phyloP scores from a whole-genome alignment of 1,284 basidiomycete genomes.

The Clitocybe nebularis region DNA sequence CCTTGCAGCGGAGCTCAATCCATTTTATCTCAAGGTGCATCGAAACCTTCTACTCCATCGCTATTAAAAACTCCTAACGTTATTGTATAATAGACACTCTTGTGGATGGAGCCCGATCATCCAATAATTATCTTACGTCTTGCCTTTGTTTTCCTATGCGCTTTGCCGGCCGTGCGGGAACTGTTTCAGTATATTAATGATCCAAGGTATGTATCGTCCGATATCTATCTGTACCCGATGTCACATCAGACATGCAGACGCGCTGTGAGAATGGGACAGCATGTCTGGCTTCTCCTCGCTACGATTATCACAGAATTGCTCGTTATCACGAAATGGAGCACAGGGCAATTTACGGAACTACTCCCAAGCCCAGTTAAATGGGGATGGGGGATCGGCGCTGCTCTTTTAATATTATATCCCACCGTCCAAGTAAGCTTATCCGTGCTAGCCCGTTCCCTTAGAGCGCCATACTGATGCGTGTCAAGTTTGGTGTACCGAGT shows the following conservation, averaged over 20 bases:
- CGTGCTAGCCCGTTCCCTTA: slow-evolving; percentile 12
- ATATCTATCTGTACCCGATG: not conserved
- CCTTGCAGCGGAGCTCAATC: slow-evolving; percentile 77
- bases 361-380: slow-evolving; percentile 60
- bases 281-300: slow-evolving; percentile 79
- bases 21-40: slow-evolving; percentile 76
- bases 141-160: slow-evolving; percentile 75
- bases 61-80: slow-evolving; percentile 4
- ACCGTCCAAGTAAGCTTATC: slow-evolving; percentile 48
- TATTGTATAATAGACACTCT: slow-evolving; percentile 47
- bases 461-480: slow-evolving; percentile 12
- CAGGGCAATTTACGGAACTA: slow-evolving; percentile 63
- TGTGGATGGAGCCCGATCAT: slow-evolving; percentile 88
- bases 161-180: slow-evolving; percentile 76
- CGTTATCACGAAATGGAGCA: slow-evolving; percentile 74
- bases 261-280: slow-evolving; percentile 81
- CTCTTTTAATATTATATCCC: slow-evolving; percentile 65
- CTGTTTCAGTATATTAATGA: slow-evolving; percentile 77
- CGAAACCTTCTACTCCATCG: slow-evolving; percentile 9
- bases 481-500: slow-evolving; percentile 50
- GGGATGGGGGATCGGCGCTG: slow-evolving; percentile 57
- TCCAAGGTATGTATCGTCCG: slow-evolving; percentile 48
- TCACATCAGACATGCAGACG: slow-evolving; percentile 38
- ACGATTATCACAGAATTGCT: slow-evolving; percentile 76
- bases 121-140: slow-evolving; percentile 75